Conservation (phyloP, 1,139 yeast species). For the Trichomonascaceae sp. region DNA sequence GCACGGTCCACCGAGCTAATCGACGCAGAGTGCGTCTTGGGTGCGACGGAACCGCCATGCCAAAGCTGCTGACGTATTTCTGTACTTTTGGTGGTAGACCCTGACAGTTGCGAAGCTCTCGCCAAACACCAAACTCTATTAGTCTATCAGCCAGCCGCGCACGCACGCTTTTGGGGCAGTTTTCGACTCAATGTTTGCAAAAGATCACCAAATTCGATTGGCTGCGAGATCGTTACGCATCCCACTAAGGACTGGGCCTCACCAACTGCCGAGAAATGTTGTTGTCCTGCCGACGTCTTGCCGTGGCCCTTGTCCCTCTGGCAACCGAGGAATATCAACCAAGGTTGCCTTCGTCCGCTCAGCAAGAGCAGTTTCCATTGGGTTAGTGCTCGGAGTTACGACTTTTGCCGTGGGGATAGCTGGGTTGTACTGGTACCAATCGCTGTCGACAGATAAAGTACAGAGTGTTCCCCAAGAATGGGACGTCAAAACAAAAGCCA, state of each 20-base stretch:
- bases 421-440: constrained; percentile 4
- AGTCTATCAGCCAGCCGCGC: no score
- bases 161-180: no score
- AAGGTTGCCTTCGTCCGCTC: constrained; percentile 1
- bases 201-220: no score
- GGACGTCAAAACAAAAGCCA: constrained; percentile 17
- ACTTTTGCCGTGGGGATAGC: constrained; percentile 5
- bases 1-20: not conserved
- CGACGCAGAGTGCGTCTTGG: not conserved
- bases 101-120: constrained; percentile 1
- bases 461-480: constrained; percentile 23
- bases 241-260: no score
- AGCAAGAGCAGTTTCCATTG: constrained; percentile 5
- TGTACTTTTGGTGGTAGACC: constrained; percentile 1
- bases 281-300: no score
- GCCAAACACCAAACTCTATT: constrained; percentile 1
- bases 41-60: not conserved
- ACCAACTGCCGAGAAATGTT: no score
- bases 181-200: no score
- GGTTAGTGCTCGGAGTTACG: constrained; percentile 4
- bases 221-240: no score
- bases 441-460: constrained; percentile 13
- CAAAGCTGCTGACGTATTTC: not conserved
- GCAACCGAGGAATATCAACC: not conserved
- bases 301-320: no score